Evolutionary conservation across 192 early-diverging fungal genomes (phyloP), one percentile per base, ranked within the genome.

Genomic region (Rhizoclosmatium globosum): DNA sequence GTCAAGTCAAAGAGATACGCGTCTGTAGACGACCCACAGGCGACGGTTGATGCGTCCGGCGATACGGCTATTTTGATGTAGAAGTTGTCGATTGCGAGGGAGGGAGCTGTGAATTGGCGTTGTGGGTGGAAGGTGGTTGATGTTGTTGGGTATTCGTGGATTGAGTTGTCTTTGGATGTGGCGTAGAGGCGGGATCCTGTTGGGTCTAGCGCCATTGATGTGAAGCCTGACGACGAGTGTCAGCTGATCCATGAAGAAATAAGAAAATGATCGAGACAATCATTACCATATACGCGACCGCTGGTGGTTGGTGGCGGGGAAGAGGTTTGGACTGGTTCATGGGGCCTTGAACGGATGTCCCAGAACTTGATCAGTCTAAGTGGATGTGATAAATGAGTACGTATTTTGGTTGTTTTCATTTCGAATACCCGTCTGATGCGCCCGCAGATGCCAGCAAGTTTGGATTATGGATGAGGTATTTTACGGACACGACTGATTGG

Each of bases 1-100:
- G 62, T 89, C 39, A 91, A 81, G 79, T 84, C 93, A 94, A 94
- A 97, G 15, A 94, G 85, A 67, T 91, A 92, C 15, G 95, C 83
- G 15, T 61, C 73, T 39, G 87, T 85, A 47, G 88, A 84, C 3
- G 94, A 95, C 47, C 95, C 96, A 44, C 91, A 88, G 0, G 92
- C 89, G 2, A 97, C 47, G 61, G 91, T 93, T 6, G 79, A 74
- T 41, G 91, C 93, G 79, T 96, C 94, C 3, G 92, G 93, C 19
- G 92, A 93, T 15, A 91, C 77, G 2, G 94, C 81, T 0, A 91
- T 86, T 56, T 88, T 85, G 50, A 94, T 85, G 73, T 92, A 94
- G 71, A 95, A 96, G 50, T 90, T 89, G 46, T 81, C 80, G 48
- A 89, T 88, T 4, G 83, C 71, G 71, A 92, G 93, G 44, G 84